Evolutionary conservation across 2,329 filamentous ascomycete species (phyloP).

Genomic region (Cercospora canescens): DNA sequence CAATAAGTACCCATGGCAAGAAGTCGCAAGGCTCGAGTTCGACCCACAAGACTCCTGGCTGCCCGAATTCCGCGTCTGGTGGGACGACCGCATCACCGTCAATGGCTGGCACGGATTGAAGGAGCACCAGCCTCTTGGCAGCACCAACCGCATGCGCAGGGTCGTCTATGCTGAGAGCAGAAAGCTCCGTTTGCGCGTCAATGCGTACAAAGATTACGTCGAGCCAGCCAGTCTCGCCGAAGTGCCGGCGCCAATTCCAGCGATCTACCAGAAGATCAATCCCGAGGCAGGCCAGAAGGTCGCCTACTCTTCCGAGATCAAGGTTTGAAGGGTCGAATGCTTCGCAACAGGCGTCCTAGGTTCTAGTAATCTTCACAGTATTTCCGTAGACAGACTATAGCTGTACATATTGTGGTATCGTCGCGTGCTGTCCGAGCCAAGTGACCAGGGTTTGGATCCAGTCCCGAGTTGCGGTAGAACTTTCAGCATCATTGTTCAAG

Average conservation of each 20-base stretch:
- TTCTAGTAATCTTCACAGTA: background rate
- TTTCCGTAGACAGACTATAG: background rate
- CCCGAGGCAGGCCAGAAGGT: constrained; percentile 27
- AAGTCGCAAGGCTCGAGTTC: constrained; percentile 40
- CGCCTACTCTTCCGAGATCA: constrained; percentile 16
- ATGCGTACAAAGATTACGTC: constrained; percentile 42
- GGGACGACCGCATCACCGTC: constrained; percentile 42
- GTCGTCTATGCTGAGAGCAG: constrained; percentile 45
- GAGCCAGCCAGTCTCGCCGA: constrained; percentile 40
- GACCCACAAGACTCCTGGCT: constrained; percentile 43
- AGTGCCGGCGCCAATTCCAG: constrained; percentile 38
- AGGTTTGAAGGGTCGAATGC: background rate
- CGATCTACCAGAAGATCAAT: constrained; percentile 29
- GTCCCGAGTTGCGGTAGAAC: background rate
- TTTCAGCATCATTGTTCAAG: background rate
- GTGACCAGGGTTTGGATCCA: background rate
- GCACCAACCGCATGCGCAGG: constrained; percentile 42
- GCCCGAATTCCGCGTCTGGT: constrained; percentile 43
- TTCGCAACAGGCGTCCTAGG: background rate
- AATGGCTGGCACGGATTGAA: constrained; percentile 44
- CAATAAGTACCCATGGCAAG: constrained; percentile 36
- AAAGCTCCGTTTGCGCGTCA: constrained; percentile 41
- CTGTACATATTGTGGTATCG: background rate
- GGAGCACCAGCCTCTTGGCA: constrained; percentile 41
- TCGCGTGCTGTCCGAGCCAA: background rate